Evolutionary conservation across 2,329 filamentous ascomycete genomes (phyloP).

Genomic region (Colletotrichum coccodes): DNA sequence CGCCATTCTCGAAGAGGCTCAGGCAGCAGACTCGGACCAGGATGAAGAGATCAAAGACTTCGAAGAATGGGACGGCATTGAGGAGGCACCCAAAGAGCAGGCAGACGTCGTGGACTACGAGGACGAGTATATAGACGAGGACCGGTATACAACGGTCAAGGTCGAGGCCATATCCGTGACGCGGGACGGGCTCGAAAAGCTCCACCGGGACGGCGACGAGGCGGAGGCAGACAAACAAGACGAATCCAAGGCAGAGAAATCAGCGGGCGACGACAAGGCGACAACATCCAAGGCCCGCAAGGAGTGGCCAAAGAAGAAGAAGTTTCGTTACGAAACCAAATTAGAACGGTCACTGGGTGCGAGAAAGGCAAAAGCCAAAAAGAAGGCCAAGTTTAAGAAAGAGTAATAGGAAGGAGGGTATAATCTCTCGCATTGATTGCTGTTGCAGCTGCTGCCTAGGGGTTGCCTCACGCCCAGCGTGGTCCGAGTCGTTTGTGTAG

Average conservation of each 20-base stretch:
- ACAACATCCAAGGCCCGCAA: slow-evolving; percentile 70
- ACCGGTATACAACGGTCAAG: slow-evolving; percentile 94
- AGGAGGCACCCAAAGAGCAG: slow-evolving; percentile 56
- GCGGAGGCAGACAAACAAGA: slow-evolving; percentile 35
- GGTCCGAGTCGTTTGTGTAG: slow-evolving; percentile 9
- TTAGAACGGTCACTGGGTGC: slow-evolving; percentile 80
- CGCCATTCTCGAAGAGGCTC: slow-evolving; percentile 71
- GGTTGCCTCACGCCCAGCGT: slow-evolving; percentile 27
- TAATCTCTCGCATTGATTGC: slow-evolving; percentile 28
- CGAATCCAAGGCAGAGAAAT: slow-evolving; percentile 37
- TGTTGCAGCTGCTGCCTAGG: slow-evolving; percentile 6
- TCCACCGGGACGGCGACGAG: slow-evolving; percentile 45
- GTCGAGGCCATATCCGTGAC: slow-evolving; percentile 88
- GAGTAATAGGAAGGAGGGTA: slow-evolving; percentile 20
- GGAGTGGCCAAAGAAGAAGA: slow-evolving; percentile 76
- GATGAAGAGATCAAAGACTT: slow-evolving; percentile 51
- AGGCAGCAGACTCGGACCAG: slow-evolving; percentile 55
- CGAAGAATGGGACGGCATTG: slow-evolving; percentile 74
- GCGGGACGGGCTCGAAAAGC: slow-evolving; percentile 74
- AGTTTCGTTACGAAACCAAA: slow-evolving; percentile 94
- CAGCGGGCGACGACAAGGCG: slow-evolving; percentile 41
- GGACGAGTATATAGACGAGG: slow-evolving; percentile 96
- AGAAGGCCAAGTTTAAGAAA: slow-evolving; percentile 46
- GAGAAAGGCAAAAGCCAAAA: slow-evolving; percentile 77
- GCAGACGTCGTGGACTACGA: slow-evolving; percentile 76